phyloP scores from a whole-genome alignment of 208 protist species.

The Acanthamoeba castellanii region DNA sequence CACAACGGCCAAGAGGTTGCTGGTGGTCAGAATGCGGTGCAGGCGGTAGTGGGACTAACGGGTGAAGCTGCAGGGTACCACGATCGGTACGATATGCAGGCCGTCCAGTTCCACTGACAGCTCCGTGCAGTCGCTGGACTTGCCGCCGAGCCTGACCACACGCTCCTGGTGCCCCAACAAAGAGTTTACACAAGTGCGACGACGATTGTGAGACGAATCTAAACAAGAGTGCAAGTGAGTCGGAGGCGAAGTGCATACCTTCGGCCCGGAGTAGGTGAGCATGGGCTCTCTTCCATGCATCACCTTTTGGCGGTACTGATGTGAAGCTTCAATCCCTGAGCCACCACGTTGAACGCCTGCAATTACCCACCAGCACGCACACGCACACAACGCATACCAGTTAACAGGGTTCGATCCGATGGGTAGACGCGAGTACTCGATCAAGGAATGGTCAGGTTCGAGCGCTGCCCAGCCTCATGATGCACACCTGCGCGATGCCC shows the following conservation, averaged over 20 bases:
- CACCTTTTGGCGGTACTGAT: conserved; percentile 14
- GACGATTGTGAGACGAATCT: not conserved
- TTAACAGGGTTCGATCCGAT: too few species aligned
- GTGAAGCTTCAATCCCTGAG: conserved; percentile 20
- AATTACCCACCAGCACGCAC: too few species aligned
- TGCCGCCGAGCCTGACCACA: not conserved
- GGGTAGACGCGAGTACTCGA: too few species aligned
- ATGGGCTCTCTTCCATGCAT: not conserved
- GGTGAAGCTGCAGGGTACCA: not conserved
- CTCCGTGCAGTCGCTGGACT: conserved; percentile 9
- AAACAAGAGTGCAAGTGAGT: not conserved
- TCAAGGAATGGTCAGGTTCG: not conserved
- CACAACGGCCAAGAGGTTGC: not conserved
- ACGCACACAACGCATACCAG: not conserved
- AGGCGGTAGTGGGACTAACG: not conserved
- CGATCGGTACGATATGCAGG: conserved; percentile 26
- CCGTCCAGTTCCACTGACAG: conserved; percentile 1
- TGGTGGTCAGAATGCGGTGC: too few species aligned
- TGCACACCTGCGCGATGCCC: not conserved
- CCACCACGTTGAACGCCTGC: conserved; percentile 9
- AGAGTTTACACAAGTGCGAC: too few species aligned
- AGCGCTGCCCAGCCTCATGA: not conserved
- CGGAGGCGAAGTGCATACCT: not conserved
- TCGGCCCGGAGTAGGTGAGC: not conserved
- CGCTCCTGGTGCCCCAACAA: not conserved